Percentiles rank a stretch among this genome's conserved stretches.
Evolutionary conservation across 163 green algal genomes (phyloP).

Genomic region (Volvox carteri): DNA sequence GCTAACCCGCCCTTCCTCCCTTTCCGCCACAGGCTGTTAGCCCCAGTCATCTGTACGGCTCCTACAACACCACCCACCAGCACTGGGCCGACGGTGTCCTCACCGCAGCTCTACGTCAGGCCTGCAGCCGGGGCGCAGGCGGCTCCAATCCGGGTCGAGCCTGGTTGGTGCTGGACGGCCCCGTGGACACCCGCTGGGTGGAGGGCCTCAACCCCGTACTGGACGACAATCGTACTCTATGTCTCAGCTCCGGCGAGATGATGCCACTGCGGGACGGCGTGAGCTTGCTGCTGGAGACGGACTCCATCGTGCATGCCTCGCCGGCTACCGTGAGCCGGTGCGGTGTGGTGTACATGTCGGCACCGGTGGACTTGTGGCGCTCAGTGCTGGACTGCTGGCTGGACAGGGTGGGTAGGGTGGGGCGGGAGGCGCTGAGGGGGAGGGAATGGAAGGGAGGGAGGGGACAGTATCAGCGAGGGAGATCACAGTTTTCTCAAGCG

Average conservation of each 20-base stretch:
- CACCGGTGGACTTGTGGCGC: constrained; percentile 54
- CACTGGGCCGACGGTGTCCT: constrained; percentile 88
- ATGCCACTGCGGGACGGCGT: constrained; percentile 70
- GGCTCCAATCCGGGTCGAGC: constrained; percentile 47
- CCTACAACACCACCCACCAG: constrained; percentile 66
- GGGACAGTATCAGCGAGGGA: no score
- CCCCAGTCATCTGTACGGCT: constrained; percentile 57
- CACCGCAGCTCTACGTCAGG: constrained; percentile 63
- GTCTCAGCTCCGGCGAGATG: constrained; percentile 84
- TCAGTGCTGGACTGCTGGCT: constrained; percentile 59
- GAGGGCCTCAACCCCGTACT: constrained; percentile 78
- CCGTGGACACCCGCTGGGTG: constrained; percentile 83
- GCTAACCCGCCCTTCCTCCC: no score
- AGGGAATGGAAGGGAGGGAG: neutral
- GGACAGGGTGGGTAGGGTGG: constrained; percentile 9
- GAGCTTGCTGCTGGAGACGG: constrained; percentile 82
- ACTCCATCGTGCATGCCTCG: constrained; percentile 77
- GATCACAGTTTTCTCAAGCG: no score
- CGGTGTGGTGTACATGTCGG: constrained; percentile 83
- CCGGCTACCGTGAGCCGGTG: constrained; percentile 82
- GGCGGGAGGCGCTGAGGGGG: neutral
- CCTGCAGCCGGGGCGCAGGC: constrained; percentile 34
- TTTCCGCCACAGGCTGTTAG: constrained; percentile 24
- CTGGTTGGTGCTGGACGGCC: constrained; percentile 88
- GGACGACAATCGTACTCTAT: constrained; percentile 87